Conservation (phyloP, 495 filamentous ascomycete genomes). For the Podospora sp. region DNA sequence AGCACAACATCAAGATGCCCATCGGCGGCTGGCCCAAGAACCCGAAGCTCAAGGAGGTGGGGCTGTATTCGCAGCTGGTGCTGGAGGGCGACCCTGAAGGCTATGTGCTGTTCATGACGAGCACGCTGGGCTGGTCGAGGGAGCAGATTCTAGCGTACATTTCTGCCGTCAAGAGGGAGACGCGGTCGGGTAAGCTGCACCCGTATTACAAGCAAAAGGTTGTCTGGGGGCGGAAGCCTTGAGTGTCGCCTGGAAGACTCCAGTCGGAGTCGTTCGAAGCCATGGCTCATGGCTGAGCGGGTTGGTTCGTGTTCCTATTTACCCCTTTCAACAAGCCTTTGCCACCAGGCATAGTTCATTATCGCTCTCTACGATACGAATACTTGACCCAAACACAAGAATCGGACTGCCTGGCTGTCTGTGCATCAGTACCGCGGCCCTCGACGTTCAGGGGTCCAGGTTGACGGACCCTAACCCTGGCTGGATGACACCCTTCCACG, state of each 20-base stretch:
- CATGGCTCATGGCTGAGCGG: too few species aligned
- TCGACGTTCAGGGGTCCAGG: not conserved
- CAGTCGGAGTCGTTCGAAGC: too few species aligned
- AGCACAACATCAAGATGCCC: slow-evolving; percentile 22
- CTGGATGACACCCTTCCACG: not conserved
- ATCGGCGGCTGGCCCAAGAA: slow-evolving; percentile 6
- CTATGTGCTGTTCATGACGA: slow-evolving; percentile 11
- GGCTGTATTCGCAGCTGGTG: not conserved
- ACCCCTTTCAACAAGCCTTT: too few species aligned
- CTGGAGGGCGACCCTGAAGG: slow-evolving; percentile 14
- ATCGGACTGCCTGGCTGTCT: too few species aligned
- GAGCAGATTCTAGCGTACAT: slow-evolving; percentile 11
- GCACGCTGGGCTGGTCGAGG: slow-evolving; percentile 11
- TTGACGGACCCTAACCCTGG: not conserved
- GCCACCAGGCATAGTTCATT: too few species aligned
- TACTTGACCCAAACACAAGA: too few species aligned
- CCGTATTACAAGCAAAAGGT: slow-evolving; percentile 14
- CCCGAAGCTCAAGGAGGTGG: not conserved
- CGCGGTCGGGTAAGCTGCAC: slow-evolving; percentile 6
- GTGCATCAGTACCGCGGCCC: too few species aligned
- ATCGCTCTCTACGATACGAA: too few species aligned
- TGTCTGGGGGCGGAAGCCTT: slow-evolving; percentile 14
- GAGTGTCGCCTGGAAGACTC: too few species aligned
- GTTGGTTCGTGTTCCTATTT: too few species aligned
- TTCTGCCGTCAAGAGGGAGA: slow-evolving; percentile 7